These are phyloP conservation scores for Stenogyne calaminthoides DNA, from an alignment of 305 asterid genomes.

Conservation along the genomic window DNA sequence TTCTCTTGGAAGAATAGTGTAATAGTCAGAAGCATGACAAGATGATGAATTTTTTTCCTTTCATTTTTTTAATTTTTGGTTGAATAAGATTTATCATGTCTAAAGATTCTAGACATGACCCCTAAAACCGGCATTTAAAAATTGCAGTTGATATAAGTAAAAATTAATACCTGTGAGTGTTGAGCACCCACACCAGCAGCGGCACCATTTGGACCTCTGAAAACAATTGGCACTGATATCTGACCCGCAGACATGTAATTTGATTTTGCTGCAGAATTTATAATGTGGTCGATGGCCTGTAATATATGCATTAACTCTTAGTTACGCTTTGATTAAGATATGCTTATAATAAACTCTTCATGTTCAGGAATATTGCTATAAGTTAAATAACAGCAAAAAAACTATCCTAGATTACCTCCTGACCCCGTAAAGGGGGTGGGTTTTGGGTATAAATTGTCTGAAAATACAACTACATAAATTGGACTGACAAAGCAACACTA, in stretches of 20 bases:
- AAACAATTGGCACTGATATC: constrained; percentile 86
- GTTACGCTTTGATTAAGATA: constrained; percentile 15
- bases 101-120: not conserved
- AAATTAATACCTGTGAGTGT: constrained; percentile 80
- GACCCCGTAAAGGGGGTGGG: not conserved
- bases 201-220: constrained; percentile 97
- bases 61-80: not conserved
- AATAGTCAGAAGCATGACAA: not conserved
- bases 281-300: constrained; percentile 96
- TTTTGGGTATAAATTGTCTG: not conserved
- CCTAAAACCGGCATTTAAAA: constrained; percentile 15
- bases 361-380: constrained; percentile 10
- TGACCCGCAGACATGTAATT: constrained; percentile 97
- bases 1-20: not conserved
- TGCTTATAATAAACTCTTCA: not conserved
- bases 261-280: constrained; percentile 95
- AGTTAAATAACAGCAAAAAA: constrained; percentile 24
- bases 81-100: not conserved
- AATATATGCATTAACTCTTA: constrained; percentile 16
- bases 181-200: constrained; percentile 99
- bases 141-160: not conserved
- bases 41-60: not conserved
- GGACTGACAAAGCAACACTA: not conserved
- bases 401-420: not conserved
- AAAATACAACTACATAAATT: not conserved